phyloP scores from a whole-genome alignment of 2,329 filamentous ascomycete genomes.

The Fusarium duplospermum region DNA sequence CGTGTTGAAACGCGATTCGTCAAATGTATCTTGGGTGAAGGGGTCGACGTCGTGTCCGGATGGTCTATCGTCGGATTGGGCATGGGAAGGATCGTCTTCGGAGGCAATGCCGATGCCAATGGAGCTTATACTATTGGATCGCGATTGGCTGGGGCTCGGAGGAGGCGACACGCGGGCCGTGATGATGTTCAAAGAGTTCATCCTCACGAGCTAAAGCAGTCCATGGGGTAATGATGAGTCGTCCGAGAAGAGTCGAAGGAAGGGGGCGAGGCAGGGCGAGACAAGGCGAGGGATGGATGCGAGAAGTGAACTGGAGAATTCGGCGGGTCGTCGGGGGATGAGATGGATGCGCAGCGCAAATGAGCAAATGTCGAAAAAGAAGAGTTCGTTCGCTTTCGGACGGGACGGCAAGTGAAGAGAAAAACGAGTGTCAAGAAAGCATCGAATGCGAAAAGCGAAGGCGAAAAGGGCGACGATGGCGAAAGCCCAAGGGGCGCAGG shows the following conservation, averaged over 20 bases:
- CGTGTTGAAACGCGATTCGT: constrained; percentile 52
- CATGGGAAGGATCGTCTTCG: constrained; percentile 49
- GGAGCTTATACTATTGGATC: constrained; percentile 70
- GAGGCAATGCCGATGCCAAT: constrained; percentile 60
- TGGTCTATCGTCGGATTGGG: constrained; percentile 46
- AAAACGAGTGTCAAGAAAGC: constrained; percentile 44
- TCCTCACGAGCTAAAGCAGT: constrained; percentile 69
- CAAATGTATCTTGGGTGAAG: constrained; percentile 51
- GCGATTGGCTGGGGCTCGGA: constrained; percentile 65
- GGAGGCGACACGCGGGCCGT: constrained; percentile 81
- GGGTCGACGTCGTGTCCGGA: constrained; percentile 50
- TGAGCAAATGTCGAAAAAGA: constrained; percentile 6
- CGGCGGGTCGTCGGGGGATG: constrained; percentile 21
- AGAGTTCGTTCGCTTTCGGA: constrained; percentile 17
- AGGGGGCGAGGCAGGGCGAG: not conserved
- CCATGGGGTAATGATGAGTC: constrained; percentile 59
- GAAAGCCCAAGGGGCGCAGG: constrained; percentile 31
- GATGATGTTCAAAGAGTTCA: constrained; percentile 98
- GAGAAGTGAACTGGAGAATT: constrained; percentile 15
- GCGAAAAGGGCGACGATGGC: constrained; percentile 5
- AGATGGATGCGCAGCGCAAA: constrained; percentile 34
- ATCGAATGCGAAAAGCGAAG: constrained; percentile 31
- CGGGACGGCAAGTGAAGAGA: constrained; percentile 13
- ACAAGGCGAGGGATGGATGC: constrained; percentile 3
- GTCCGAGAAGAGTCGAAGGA: constrained; percentile 8